These are phyloP conservation scores for Alternaria arborescens DNA, from an alignment of 2,329 filamentous ascomycete species.

Conservation along the genomic window DNA sequence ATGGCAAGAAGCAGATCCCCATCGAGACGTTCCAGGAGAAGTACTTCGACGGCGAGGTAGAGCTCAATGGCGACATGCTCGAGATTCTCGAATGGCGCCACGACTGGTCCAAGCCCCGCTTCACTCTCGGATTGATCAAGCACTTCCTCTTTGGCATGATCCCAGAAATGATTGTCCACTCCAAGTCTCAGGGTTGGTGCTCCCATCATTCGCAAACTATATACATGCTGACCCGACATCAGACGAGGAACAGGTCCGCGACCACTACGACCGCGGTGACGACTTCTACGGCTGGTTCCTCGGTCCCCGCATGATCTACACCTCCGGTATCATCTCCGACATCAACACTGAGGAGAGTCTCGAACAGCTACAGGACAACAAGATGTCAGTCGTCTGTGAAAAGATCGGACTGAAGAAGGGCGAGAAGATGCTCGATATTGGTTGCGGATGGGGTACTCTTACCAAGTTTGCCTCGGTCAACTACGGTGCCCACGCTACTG, in stretches of 20 bases:
- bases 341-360: constrained; percentile 86
- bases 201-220: background rate
- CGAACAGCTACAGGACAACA: constrained; percentile 97
- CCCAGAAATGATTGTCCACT: constrained; percentile 91
- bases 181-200: constrained; percentile 77
- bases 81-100: constrained; percentile 93
- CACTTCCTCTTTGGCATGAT: constrained; percentile 89
- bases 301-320: constrained; percentile 98
- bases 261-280: constrained; percentile 97
- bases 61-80: constrained; percentile 92
- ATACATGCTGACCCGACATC: constrained; percentile 11
- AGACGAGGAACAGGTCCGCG: constrained; percentile 98
- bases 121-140: constrained; percentile 85
- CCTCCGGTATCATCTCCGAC: constrained; percentile 91
- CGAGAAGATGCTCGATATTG: constrained; percentile 89
- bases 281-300: constrained; percentile 99
- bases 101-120: constrained; percentile 95
- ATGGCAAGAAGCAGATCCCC: constrained; percentile 80
- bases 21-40: constrained; percentile 97
- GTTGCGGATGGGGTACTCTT: constrained; percentile 97
- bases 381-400: constrained; percentile 92
- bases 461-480: constrained; percentile 91
- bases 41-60: constrained; percentile 95
- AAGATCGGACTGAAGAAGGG: constrained; percentile 87
- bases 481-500: constrained; percentile 85